Conservation (phyloP, 345 rosid species). For the Rhodamnia argentea region DNA sequence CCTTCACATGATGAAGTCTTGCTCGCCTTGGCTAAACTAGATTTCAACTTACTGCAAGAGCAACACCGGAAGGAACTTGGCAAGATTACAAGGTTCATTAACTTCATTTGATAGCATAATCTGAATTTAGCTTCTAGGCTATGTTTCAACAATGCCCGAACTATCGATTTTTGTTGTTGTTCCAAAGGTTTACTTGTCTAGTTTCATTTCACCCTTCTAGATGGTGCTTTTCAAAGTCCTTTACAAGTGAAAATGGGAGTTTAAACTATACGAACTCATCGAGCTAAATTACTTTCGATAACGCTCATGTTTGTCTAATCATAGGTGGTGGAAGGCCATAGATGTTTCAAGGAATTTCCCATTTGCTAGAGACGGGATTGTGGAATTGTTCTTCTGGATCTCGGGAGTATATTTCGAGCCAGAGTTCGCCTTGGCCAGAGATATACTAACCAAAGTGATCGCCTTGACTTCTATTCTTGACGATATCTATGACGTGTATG, state of each 20-base stretch:
- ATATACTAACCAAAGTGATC: constrained; percentile 7
- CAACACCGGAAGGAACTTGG: constrained; percentile 1
- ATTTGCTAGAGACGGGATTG: not conserved
- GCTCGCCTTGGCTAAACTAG: constrained; percentile 9
- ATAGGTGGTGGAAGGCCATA: not conserved
- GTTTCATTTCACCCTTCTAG: not conserved
- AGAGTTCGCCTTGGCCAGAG: not conserved
- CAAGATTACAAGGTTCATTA: not conserved
- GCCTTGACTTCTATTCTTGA: constrained; percentile 13
- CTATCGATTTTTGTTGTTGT: not conserved
- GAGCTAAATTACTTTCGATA: not conserved
- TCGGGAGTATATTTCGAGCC: not conserved
- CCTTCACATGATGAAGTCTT: not conserved
- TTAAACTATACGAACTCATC: not conserved
- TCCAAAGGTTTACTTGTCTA: not conserved
- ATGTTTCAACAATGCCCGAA: not conserved
- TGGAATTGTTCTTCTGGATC: not conserved
- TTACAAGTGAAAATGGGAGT: not conserved
- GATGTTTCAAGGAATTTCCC: not conserved
- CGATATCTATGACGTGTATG: constrained; percentile 21
- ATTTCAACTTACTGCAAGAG: constrained; percentile 6
- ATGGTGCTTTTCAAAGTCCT: not conserved
- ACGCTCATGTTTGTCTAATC: not conserved
- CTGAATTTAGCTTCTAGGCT: not conserved
- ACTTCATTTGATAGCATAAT: not conserved